These are phyloP conservation scores for Skeletonema costatum DNA, from an alignment of 108 stramenopile species.

Conservation along the genomic window DNA sequence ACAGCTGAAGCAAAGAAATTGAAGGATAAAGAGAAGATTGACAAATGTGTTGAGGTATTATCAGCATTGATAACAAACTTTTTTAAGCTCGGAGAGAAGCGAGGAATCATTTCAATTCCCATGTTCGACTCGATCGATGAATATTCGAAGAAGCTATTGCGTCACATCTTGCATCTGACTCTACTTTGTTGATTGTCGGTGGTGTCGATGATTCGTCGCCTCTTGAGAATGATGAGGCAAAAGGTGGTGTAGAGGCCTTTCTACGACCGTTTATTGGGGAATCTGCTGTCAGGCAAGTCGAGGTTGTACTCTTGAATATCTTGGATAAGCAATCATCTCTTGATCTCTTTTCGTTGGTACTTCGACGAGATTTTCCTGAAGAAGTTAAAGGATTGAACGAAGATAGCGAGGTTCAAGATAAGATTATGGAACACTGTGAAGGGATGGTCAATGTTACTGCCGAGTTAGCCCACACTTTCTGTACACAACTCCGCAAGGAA, in stretches of 20 bases:
- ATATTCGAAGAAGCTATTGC: constrained; percentile 30
- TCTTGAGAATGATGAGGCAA: background rate
- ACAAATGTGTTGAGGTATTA: constrained; percentile 24
- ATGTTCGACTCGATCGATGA: constrained; percentile 23
- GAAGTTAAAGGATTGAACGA: constrained; percentile 11
- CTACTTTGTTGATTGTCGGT: constrained; percentile 19
- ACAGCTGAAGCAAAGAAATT: constrained; percentile 13
- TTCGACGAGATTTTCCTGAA: constrained; percentile 16
- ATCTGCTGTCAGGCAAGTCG: background rate
- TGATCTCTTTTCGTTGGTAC: constrained; percentile 23
- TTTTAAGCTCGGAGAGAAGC: constrained; percentile 11
- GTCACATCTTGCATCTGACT: constrained; percentile 8
- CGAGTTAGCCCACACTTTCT: constrained; percentile 24
- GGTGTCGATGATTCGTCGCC: constrained; percentile 5
- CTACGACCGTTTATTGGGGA: background rate
- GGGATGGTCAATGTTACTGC: constrained; percentile 22
- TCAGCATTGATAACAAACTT: constrained; percentile 17
- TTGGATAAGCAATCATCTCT: constrained; percentile 13
- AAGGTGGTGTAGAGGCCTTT: background rate
- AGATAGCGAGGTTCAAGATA: constrained; percentile 8
- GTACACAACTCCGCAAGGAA: constrained; percentile 13
- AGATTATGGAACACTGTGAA: constrained; percentile 13
- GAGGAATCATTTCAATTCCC: constrained; percentile 19
- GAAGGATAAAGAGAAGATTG: constrained; percentile 28
- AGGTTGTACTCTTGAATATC: constrained; percentile 3